phyloP scores from a whole-genome alignment of 2,329 filamentous ascomycete species.

The Trichoderma harzianum region DNA sequence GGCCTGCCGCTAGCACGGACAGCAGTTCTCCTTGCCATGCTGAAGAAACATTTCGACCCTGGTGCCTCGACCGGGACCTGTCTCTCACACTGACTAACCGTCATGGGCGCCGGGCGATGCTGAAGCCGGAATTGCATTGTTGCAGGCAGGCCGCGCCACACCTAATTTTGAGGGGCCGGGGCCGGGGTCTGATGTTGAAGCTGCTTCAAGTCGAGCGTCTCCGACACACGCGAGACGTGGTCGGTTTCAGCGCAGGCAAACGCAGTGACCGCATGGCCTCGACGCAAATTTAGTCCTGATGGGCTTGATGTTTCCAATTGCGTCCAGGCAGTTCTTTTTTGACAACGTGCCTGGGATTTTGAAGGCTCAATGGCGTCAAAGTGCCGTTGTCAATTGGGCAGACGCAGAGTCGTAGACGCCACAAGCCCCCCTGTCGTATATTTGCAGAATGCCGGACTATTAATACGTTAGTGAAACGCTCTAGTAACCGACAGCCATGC shows the following conservation, averaged over 20 bases:
- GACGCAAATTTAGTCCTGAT: not conserved
- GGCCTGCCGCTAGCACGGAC: not conserved
- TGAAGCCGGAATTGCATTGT: constrained; percentile 12
- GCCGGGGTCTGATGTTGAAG: constrained; percentile 14
- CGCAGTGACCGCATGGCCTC: constrained; percentile 11
- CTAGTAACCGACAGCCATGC: constrained; percentile 11
- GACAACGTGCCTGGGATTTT: not conserved
- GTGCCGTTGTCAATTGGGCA: not conserved
- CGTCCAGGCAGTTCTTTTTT: not conserved
- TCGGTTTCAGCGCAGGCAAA: constrained; percentile 30
- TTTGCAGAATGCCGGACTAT: constrained; percentile 2
- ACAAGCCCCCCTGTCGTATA: not conserved
- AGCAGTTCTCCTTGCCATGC: not conserved
- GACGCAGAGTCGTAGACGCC: constrained; percentile 3
- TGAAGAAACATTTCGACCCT: not conserved
- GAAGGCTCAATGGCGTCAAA: not conserved
- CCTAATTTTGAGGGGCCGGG: constrained; percentile 4
- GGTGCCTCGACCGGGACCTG: not conserved
- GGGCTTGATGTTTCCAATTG: not conserved
- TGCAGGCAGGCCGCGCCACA: constrained; percentile 16
- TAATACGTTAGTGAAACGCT: constrained; percentile 7
- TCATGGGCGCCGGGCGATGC: constrained; percentile 3
- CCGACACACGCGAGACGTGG: constrained; percentile 33
- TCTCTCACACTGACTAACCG: constrained; percentile 1
- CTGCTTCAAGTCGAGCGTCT: constrained; percentile 30